phyloP scores from a whole-genome alignment of 148 eudicot genomes.

The Rhododendron ovatum region DNA sequence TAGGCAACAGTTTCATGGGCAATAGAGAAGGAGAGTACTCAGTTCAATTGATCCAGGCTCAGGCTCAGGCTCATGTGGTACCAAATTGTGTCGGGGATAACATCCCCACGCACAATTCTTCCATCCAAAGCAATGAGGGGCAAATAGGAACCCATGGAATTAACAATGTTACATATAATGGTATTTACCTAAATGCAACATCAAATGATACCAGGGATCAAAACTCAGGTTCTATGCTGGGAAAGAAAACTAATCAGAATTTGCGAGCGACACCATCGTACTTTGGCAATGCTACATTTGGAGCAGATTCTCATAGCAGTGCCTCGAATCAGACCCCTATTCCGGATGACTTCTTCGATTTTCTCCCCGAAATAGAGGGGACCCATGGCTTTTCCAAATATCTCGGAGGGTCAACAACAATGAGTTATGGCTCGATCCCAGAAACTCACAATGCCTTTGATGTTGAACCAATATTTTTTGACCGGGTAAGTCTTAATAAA shows the following conservation, averaged over 20 bases:
- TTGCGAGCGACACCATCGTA: no score
- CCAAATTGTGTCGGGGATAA: not conserved
- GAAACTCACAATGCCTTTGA: not conserved
- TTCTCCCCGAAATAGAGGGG: slow-evolving; percentile 1
- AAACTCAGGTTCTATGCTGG: not conserved
- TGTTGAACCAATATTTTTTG: not conserved
- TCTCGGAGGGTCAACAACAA: not conserved
- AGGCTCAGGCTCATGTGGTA: not conserved
- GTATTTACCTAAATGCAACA: not conserved
- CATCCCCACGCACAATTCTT: not conserved
- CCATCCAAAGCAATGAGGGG: not conserved
- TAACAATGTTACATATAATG: not conserved
- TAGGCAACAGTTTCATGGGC: not conserved
- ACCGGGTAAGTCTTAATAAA: not conserved
- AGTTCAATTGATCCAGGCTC: not conserved
- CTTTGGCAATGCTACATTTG: not conserved
- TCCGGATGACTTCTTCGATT: slow-evolving; percentile 7
- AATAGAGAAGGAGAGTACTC: not conserved
- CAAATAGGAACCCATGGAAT: not conserved
- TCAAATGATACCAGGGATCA: not conserved
- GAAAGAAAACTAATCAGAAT: not conserved
- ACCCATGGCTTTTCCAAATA: not conserved
- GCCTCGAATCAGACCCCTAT: not conserved
- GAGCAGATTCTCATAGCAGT: not conserved
- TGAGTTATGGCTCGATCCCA: not conserved